Conservation (phyloP, 495 filamentous ascomycete genomes). For the Xylaria scruposa region DNA sequence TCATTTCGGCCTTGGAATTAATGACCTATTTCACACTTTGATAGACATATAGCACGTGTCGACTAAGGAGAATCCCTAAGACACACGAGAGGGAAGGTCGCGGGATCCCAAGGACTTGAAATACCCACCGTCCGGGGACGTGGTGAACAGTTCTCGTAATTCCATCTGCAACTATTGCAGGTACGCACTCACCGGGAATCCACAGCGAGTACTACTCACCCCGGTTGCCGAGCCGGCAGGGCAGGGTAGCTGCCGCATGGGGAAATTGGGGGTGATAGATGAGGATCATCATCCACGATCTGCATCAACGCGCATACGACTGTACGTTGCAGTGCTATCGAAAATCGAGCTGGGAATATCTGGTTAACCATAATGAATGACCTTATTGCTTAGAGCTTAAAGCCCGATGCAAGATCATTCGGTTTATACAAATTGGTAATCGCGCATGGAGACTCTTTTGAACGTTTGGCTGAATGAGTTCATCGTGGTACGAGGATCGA, state of each 20-base stretch:
- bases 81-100: background rate
- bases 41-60: background rate
- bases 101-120: constrained; percentile 3
- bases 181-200: background rate
- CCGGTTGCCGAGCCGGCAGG: background rate
- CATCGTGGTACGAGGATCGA: background rate
- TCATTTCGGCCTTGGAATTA: constrained; percentile 25
- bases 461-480: background rate
- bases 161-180: constrained; percentile 4
- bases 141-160: constrained; percentile 11
- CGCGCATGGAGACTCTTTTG: background rate
- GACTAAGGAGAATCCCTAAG: background rate
- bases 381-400: background rate
- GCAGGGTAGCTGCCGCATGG: constrained; percentile 11
- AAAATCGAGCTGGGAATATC: background rate
- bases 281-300: constrained; percentile 8
- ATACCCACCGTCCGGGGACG: background rate
- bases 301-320: background rate
- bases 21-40: constrained; percentile 3
- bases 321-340: background rate
- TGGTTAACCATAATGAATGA: background rate
- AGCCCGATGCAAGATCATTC: background rate
- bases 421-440: background rate
- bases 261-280: background rate
- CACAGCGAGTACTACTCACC: constrained; percentile 9